Evolutionary conservation across 495 filamentous ascomycete genomes (phyloP), one percentile per base, ranked within the genome.

Genomic region (Talaromyces stipitatus): DNA sequence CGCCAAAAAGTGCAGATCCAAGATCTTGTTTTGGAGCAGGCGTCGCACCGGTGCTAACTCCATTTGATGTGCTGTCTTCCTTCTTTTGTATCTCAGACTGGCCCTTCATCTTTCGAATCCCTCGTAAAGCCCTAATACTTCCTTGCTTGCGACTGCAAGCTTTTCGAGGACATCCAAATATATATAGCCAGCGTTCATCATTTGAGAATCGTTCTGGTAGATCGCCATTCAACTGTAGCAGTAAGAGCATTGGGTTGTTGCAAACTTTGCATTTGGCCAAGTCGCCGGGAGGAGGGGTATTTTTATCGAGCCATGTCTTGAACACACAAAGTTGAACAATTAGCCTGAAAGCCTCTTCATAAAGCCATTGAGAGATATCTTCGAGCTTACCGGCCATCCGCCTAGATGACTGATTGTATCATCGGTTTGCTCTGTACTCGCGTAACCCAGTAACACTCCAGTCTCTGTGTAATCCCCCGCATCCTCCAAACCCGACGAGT

Each of bases 191-290:
- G 54, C 94, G 75, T 66, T 97, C 91, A 66, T 97, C 86, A 23
- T 83, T 83, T 18, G 89, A 88, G 66, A 95, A 95, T 32, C 82
- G 77, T 33, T 95, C 87, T 18, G 90, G 91, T 33, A 99, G 77
- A 59, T 96, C 91, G 63, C 85, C 92, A 71, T 99, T 89, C 43
- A 99, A 78, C 69, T 97, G 90, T 41, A 99, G 81, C 11, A 97
- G 81, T 3, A 97, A 78, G 0, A 84, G 78, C 85, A 97, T 91
- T 38, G 89, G 69, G 28, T 81, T 79, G 57, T 91, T 91, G 80
- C 94, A 99, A 61, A 88, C 80, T 70, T 88, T 92, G 76, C 94
- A 99, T 73, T 84, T 87, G 29, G 87, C 90, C 4, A 96, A 80
- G 0, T 85, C 78, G 18, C 88, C 87, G 2, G 88, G 86, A n/a